phyloP scores from a whole-genome alignment of 73 alveolate genomes.

The Stentor coeruleus region DNA sequence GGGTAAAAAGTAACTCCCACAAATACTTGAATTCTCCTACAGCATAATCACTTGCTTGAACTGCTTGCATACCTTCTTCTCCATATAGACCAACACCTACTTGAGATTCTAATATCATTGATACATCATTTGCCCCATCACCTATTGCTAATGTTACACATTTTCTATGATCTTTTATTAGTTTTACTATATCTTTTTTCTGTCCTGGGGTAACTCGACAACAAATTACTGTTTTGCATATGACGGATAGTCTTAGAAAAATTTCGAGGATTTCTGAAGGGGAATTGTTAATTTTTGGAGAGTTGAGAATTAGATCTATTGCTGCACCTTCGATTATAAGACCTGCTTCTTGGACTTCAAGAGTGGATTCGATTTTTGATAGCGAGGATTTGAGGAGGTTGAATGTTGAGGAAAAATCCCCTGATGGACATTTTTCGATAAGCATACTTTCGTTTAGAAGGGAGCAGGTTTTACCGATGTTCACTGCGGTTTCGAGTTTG shows the following conservation, averaged over 20 bases:
- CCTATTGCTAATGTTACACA: constrained; percentile 91
- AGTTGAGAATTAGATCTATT: neutral
- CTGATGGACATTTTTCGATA: neutral
- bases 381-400: too few relatives aligned
- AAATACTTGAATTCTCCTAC: constrained; percentile 87
- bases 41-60: constrained; percentile 91
- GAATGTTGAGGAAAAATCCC: neutral
- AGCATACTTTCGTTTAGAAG: constrained; percentile 42
- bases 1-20: constrained; percentile 85
- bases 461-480: constrained; percentile 91
- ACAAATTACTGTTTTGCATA: constrained; percentile 90
- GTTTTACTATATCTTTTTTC: constrained; percentile 86
- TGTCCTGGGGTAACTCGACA: constrained; percentile 94
- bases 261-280: constrained; percentile 19
- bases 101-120: constrained; percentile 97
- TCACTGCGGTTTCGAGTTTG: constrained; percentile 98
- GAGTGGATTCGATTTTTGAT: neutral
- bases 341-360: neutral
- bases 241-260: constrained; percentile 65
- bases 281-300: too few relatives aligned
- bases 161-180: constrained; percentile 68
- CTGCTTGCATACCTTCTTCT: constrained; percentile 98
- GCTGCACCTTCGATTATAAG: constrained; percentile 19
- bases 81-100: constrained; percentile 97
- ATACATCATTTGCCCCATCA: constrained; percentile 98